A percentile compares a stretch with the other conserved stretches of the same genome.
These are phyloP conservation scores for Physcia stellaris DNA, from an alignment of 495 filamentous ascomycete genomes.

Conservation along the genomic window DNA sequence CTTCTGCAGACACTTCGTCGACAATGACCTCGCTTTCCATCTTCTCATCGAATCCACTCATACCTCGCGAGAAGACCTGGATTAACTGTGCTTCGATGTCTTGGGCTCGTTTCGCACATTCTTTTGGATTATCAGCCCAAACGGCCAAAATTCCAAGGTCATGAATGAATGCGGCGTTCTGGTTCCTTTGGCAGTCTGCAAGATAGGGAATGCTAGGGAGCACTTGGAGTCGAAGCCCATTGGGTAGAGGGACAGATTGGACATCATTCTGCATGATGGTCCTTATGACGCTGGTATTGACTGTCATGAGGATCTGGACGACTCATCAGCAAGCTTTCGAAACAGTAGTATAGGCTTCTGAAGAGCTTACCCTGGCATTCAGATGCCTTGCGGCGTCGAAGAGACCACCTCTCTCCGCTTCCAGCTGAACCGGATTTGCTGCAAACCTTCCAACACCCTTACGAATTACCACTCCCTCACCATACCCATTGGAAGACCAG, in stretches of 20 bases:
- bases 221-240: slow-evolving; percentile 47
- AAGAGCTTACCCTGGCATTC: slow-evolving; percentile 40
- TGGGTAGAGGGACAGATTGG: slow-evolving; percentile 38
- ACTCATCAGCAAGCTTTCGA: neutral
- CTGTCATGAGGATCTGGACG: slow-evolving; percentile 40
- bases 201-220: slow-evolving; percentile 39
- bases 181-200: slow-evolving; percentile 45
- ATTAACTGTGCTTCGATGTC: slow-evolving; percentile 39
- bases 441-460: slow-evolving; percentile 37
- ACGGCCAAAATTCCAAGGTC: slow-evolving; percentile 42
- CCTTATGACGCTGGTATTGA: slow-evolving; percentile 44
- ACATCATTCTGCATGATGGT: slow-evolving; percentile 32
- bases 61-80: slow-evolving; percentile 38
- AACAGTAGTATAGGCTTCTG: too few species aligned
- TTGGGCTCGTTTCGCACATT: slow-evolving; percentile 34
- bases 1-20: slow-evolving; percentile 19
- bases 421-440: slow-evolving; percentile 40
- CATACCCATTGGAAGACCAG: slow-evolving; percentile 40
- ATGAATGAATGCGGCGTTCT: slow-evolving; percentile 54
- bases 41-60: slow-evolving; percentile 27
- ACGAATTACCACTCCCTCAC: slow-evolving; percentile 49
- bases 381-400: slow-evolving; percentile 36
- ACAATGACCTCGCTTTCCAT: slow-evolving; percentile 18
- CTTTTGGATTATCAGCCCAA: slow-evolving; percentile 52
- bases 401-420: slow-evolving; percentile 30